Conservation (phyloP, 495 filamentous ascomycete species). For the Neurospora sp. region DNA sequence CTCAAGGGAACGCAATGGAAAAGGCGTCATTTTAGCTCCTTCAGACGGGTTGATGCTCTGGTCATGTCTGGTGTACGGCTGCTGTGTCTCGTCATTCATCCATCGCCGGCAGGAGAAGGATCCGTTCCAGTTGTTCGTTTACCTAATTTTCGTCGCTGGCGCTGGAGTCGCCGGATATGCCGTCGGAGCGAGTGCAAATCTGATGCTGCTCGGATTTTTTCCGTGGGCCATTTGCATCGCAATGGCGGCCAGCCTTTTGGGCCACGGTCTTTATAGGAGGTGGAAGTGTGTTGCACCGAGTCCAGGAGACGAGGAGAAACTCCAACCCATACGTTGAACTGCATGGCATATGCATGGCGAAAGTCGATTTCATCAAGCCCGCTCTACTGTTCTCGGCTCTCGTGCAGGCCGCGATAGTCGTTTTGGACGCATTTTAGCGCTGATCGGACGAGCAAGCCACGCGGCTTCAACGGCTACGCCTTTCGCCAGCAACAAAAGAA, state of each 20-base stretch:
- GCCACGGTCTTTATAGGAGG: slow-evolving; percentile 8
- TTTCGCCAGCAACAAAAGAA: neutral
- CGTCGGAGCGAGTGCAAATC: slow-evolving; percentile 21
- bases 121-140: slow-evolving; percentile 28
- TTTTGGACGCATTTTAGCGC: neutral
- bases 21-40: slow-evolving; percentile 19
- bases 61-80: slow-evolving; percentile 36
- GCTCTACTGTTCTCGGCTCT: neutral
- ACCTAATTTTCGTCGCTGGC: slow-evolving; percentile 20
- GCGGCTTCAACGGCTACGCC: neutral
- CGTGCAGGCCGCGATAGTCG: neutral
- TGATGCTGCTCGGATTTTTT: slow-evolving; percentile 32
- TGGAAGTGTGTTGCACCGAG: neutral
- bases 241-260: slow-evolving; percentile 27
- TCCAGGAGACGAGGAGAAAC: neutral
- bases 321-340: neutral
- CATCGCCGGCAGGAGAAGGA: slow-evolving; percentile 33
- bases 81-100: slow-evolving; percentile 34
- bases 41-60: slow-evolving; percentile 30
- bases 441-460: neutral
- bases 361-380: neutral
- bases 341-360: neutral
- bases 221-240: slow-evolving; percentile 33
- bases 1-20: neutral
- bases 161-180: slow-evolving; percentile 22